Conservation (phyloP, 108 stramenopile genomes). For the Nitzschia putrida region DNA sequence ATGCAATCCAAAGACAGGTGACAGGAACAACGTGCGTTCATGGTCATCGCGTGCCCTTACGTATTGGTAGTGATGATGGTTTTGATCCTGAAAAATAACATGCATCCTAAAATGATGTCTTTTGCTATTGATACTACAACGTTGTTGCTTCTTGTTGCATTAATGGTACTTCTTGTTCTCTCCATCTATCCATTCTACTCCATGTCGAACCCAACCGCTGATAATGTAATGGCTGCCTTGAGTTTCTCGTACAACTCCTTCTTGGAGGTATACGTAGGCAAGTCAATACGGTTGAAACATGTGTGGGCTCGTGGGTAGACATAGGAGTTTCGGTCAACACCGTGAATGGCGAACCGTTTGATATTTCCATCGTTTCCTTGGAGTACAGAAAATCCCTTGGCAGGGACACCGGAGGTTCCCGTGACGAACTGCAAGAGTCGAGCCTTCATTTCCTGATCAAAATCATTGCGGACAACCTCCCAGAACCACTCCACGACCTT, state of each 20-base stretch:
- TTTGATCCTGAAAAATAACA: background rate
- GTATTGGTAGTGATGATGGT: no score
- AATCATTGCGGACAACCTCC: slow-evolving; percentile 86
- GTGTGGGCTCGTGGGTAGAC: slow-evolving; percentile 94
- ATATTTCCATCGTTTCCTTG: slow-evolving; percentile 95
- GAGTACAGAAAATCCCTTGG: slow-evolving; percentile 91
- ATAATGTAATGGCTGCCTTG: slow-evolving; percentile 75
- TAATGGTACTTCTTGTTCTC: no score
- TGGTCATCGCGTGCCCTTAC: no score
- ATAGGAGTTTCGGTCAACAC: slow-evolving; percentile 55
- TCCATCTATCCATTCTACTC: slow-evolving; percentile 59
- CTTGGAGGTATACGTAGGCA: slow-evolving; percentile 77
- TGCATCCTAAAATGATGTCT: background rate
- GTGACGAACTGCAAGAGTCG: slow-evolving; percentile 96
- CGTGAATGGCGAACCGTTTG: slow-evolving; percentile 93
- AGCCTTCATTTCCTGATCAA: slow-evolving; percentile 92
- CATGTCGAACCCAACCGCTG: slow-evolving; percentile 82
- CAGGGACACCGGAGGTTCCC: slow-evolving; percentile 91
- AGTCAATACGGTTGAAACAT: slow-evolving; percentile 95
- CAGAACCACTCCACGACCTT: slow-evolving; percentile 92
- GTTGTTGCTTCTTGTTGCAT: no score
- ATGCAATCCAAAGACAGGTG: background rate
- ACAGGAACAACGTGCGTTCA: no score
- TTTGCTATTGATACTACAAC: background rate
- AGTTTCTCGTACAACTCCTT: slow-evolving; percentile 74